Evolutionary conservation across 805 yeast species (phyloP), one percentile per base, ranked within the genome.

Genomic region (Cyberlindnera mycetangii): DNA sequence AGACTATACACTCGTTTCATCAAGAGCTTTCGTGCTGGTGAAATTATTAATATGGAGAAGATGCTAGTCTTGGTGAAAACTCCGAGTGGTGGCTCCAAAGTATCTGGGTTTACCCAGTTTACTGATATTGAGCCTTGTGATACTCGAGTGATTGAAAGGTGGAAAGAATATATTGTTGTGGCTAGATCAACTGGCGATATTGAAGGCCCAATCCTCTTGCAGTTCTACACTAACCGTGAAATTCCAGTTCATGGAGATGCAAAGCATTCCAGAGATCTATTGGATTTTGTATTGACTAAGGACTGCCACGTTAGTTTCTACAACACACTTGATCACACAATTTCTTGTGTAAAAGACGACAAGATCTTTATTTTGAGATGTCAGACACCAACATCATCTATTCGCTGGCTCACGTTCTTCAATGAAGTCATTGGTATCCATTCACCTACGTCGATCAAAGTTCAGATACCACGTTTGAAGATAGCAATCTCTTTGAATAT

Each of bases 141-240:
- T 32, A 70, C 86, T 0, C 65, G 83, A 41, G 72, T 85, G 1
- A 49, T 71, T 9, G 90, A 86, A 45, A 66, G 89, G 38, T 89
- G 97, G 93, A 78, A 74, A 48, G 97, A 90, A 59, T 87, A 81
- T 58, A 67, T 79, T 21, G 83, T 85, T 3, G 88, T 85, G 2
- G 81, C 84, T 1, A 68, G 92, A 47, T 74, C 77, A n/a, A 79
- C 86, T 0, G 81, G 78, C 14, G 65, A 71, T 45, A 38, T 56
- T 0, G 69, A 66, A 2, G 63, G 67, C 9, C 90, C 95, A 0
- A 57, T 88, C 0, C 60, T 70, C 4, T 48, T 89, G 1, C 89
- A 89, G 55, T 76, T 89, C 48, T 83, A 79, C 62, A 74, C 72
- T 11, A 62, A 66, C 3, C 62, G 76, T 32, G 64, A 65, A 39